phyloP scores from a whole-genome alignment of 305 asterid genomes.

The Monarda citriodora region DNA sequence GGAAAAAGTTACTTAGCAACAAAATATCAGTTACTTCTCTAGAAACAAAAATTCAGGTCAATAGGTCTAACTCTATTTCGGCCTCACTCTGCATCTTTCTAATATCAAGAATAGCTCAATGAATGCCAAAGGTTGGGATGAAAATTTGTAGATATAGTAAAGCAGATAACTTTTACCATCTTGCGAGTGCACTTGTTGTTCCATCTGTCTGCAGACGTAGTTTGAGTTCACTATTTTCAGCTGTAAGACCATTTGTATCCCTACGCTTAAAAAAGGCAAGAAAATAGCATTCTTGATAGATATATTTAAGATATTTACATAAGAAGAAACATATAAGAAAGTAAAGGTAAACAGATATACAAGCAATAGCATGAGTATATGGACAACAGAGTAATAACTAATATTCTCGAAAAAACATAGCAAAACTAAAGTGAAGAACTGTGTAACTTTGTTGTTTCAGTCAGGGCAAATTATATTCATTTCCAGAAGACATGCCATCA shows the following conservation, averaged over 20 bases:
- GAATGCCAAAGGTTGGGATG: constrained; percentile 6
- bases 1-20: background rate
- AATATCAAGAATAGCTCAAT: constrained; percentile 7
- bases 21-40: constrained; percentile 11
- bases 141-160: constrained; percentile 16
- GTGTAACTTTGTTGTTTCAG: constrained; percentile 1
- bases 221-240: constrained; percentile 95
- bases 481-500: background rate
- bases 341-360: background rate
- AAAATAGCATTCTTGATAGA: constrained; percentile 15
- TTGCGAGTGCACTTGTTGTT: constrained; percentile 96
- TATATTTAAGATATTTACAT: background rate
- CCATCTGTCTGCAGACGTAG: constrained; percentile 92
- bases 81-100: constrained; percentile 2
- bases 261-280: constrained; percentile 37
- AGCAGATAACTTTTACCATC: constrained; percentile 59
- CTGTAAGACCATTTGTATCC: constrained; percentile 83
- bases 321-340: constrained; percentile 1
- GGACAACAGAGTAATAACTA: background rate
- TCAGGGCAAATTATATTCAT: background rate
- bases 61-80: background rate
- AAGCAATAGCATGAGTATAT: constrained; percentile 9
- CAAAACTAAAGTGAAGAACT: background rate
- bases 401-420: too few relatives aligned
- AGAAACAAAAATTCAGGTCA: constrained; percentile 1